Conservation (phyloP, 108 stramenopile genomes). For the Skeletonema grethae region DNA sequence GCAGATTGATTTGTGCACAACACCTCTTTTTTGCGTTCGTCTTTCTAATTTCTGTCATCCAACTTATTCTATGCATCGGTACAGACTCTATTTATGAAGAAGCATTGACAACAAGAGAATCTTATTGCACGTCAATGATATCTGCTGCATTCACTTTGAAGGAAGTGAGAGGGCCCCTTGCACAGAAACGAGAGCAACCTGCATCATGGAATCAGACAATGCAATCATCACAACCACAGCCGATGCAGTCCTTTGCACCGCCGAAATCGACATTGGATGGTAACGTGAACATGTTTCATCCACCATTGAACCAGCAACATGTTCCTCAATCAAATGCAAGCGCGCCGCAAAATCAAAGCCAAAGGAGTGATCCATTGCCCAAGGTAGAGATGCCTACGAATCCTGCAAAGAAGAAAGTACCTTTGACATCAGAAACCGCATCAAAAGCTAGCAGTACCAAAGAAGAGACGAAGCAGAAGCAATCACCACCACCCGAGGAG, state of each 20-base stretch:
- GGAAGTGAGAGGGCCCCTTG: slow-evolving; percentile 4
- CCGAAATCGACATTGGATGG: neutral
- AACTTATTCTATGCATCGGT: neutral
- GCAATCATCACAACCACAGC: neutral
- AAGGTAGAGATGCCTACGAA: neutral
- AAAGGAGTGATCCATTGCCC: neutral
- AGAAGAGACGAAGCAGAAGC: slow-evolving; percentile 15
- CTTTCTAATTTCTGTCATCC: neutral
- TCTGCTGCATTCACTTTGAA: slow-evolving; percentile 63
- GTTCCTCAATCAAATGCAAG: slow-evolving; percentile 4
- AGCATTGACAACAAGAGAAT: slow-evolving; percentile 69
- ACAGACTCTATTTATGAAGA: slow-evolving; percentile 77
- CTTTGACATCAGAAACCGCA: neutral
- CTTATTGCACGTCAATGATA: slow-evolving; percentile 67
- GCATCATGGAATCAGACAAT: neutral
- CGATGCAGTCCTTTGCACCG: neutral
- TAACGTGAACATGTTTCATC: neutral
- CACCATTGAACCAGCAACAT: neutral
- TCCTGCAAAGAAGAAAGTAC: neutral
- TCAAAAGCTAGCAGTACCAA: neutral
- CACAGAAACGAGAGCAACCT: neutral
- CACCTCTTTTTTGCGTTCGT: neutral
- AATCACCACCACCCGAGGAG: slow-evolving; percentile 30
- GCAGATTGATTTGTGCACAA: neutral
- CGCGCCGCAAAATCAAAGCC: neutral